phyloP scores from a whole-genome alignment of 768 basidiomycete species.

The Leccinum rimulosum region DNA sequence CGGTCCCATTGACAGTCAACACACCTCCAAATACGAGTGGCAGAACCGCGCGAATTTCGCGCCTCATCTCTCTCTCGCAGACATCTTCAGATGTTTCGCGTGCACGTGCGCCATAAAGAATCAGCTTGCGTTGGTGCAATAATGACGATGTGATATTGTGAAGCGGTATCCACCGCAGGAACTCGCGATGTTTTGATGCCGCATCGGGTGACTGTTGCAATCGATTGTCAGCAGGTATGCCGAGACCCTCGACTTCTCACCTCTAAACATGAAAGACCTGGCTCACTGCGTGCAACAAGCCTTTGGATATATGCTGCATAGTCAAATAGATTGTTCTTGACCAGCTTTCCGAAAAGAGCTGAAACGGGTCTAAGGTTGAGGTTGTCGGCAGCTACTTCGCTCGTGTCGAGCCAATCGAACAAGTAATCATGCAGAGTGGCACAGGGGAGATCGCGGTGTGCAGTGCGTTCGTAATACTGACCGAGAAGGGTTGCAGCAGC shows the following conservation, averaged over 20 bases:
- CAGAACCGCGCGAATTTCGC: slow-evolving; percentile 60
- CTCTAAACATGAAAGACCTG: slow-evolving; percentile 51
- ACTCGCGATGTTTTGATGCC: slow-evolving; percentile 63
- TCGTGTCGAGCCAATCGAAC: slow-evolving; percentile 79
- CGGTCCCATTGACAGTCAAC: neutral
- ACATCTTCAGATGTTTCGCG: slow-evolving; percentile 70
- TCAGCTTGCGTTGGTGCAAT: slow-evolving; percentile 65
- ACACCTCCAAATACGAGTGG: slow-evolving; percentile 69
- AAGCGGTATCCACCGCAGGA: slow-evolving; percentile 72
- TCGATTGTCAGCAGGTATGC: neutral
- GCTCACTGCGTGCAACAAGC: slow-evolving; percentile 79
- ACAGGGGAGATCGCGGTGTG: too few species aligned
- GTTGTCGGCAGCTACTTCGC: slow-evolving; percentile 54
- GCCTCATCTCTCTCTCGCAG: slow-evolving; percentile 70
- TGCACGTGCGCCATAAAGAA: slow-evolving; percentile 64
- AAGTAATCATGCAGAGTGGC: slow-evolving; percentile 73
- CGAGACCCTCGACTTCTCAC: slow-evolving; percentile 32
- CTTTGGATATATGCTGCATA: slow-evolving; percentile 75
- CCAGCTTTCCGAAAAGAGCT: slow-evolving; percentile 67
- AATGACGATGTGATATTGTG: slow-evolving; percentile 57
- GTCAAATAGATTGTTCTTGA: slow-evolving; percentile 66
- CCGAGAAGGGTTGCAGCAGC: slow-evolving; percentile 69
- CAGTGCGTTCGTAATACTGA: slow-evolving; percentile 60
- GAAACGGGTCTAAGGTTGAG: slow-evolving; percentile 60
- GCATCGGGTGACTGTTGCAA: slow-evolving; percentile 7